Evolutionary conservation across 768 basidiomycete genomes (phyloP).

Genomic region (Suillus sp.): DNA sequence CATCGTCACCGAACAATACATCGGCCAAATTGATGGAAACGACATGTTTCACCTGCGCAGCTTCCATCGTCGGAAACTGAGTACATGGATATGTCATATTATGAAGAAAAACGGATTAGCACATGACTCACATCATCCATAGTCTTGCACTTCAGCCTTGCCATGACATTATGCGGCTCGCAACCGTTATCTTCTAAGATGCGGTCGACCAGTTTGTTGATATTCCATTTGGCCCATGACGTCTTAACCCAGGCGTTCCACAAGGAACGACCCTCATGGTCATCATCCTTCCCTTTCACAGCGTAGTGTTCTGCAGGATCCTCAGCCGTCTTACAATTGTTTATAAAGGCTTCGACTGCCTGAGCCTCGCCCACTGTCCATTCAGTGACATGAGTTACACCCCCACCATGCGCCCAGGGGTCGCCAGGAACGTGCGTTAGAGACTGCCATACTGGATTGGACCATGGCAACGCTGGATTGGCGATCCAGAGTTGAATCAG

Average conservation of each 20-base stretch:
- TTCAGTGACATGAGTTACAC: background rate
- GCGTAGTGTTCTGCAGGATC: background rate
- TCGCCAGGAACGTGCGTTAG: background rate
- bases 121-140: background rate
- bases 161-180: background rate
- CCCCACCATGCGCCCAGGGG: background rate
- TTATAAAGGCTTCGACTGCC: background rate
- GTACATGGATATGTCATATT: background rate
- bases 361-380: background rate
- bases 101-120: background rate
- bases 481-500: background rate
- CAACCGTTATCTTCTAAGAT: background rate
- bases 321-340: background rate
- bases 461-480: background rate
- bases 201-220: background rate
- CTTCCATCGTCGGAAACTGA: background rate
- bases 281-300: background rate
- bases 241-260: background rate
- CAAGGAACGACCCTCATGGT: background rate
- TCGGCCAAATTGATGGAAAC: background rate
- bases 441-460: constrained; percentile 1
- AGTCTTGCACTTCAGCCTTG: background rate
- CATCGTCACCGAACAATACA: background rate
- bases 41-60: background rate
- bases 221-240: background rate